Evolutionary conservation across 2,329 filamentous ascomycete genomes (phyloP).

Genomic region (Fusarium buharicum): DNA sequence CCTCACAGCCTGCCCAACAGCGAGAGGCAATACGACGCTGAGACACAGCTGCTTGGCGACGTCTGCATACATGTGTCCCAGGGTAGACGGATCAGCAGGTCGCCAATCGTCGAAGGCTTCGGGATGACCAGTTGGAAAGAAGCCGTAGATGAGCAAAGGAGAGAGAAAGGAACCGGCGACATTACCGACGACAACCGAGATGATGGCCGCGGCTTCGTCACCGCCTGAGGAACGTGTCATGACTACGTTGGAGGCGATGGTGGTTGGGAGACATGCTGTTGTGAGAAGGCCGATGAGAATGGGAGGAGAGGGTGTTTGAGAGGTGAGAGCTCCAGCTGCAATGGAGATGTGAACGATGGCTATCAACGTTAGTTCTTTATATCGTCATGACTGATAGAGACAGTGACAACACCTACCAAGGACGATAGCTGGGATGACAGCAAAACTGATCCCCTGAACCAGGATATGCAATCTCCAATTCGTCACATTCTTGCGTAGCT

Average conservation of each 20-base stretch:
- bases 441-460: slow-evolving; percentile 74
- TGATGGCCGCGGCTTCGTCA: slow-evolving; percentile 72
- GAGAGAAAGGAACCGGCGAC: slow-evolving; percentile 74
- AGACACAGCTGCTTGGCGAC: slow-evolving; percentile 76
- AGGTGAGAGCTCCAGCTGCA: slow-evolving; percentile 59
- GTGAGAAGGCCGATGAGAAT: slow-evolving; percentile 75
- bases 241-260: slow-evolving; percentile 77
- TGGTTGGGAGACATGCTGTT: slow-evolving; percentile 75
- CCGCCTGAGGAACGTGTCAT: slow-evolving; percentile 77
- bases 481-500: slow-evolving; percentile 68
- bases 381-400: neutral
- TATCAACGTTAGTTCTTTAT: slow-evolving; percentile 39
- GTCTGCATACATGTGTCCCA: slow-evolving; percentile 70
- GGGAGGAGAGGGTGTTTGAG: slow-evolving; percentile 69
- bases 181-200: slow-evolving; percentile 77
- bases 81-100: slow-evolving; percentile 61
- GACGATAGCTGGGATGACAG: slow-evolving; percentile 71
- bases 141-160: slow-evolving; percentile 70
- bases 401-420: slow-evolving; percentile 55
- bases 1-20: slow-evolving; percentile 69
- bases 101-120: slow-evolving; percentile 66
- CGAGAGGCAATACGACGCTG: slow-evolving; percentile 72
- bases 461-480: slow-evolving; percentile 76
- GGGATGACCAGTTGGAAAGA: slow-evolving; percentile 59
- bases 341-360: slow-evolving; percentile 60